Base-by-base conservation (phyloP, 2,329 filamentous ascomycete species). In the Apiospora koreana region DNA sequence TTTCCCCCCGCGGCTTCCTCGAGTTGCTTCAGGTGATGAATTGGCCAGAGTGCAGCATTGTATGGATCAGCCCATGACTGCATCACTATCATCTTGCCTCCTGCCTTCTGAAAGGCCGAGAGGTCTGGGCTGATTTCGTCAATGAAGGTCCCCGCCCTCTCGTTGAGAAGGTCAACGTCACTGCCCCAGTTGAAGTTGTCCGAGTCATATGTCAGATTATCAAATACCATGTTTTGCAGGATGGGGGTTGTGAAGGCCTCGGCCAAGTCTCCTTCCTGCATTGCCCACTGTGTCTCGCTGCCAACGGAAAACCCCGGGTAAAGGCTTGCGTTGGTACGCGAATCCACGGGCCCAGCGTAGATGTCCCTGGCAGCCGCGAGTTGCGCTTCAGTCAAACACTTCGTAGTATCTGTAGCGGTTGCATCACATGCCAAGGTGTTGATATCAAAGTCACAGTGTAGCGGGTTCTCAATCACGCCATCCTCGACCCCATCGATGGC, bases 251-350 rank as follows among this genome's bases (percentile, higher is more conserved):
- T 78, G 72, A 81, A 84, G 4, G 74, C 76, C 5, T 79, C 50
- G 3, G 80, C 76, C 0, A 84, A 74, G 1, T 65, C 41, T 4
- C 76, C 77, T 74, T 83, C 80, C 71, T 82, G 81, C 1, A 72
- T 14, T 5, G 77, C 66, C 82, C 81, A 83, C 58, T 79, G 74
- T 9, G 71, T 79, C 68, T 84, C 83, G 6, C 80, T 82, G 50
- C 83, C 82, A 18, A 80, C 70, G 0, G 75, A 73, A 68, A 83
- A 83, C 10, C 82, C 82, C 2, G 83, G 82, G 72, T 84, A 84
- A 9, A 83, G 23, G 42, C 67, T 66, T 6, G 31, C 12, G 10
- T 70, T 69, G 23, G 70, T 67, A 7, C 69, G 65, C 21, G 64
- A 58, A 35, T 75, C 71, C 3, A 64, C 31, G 3, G 76, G 75